Conservation (phyloP, 495 filamentous ascomycete genomes). For the Pseudotulostoma volvatum region DNA sequence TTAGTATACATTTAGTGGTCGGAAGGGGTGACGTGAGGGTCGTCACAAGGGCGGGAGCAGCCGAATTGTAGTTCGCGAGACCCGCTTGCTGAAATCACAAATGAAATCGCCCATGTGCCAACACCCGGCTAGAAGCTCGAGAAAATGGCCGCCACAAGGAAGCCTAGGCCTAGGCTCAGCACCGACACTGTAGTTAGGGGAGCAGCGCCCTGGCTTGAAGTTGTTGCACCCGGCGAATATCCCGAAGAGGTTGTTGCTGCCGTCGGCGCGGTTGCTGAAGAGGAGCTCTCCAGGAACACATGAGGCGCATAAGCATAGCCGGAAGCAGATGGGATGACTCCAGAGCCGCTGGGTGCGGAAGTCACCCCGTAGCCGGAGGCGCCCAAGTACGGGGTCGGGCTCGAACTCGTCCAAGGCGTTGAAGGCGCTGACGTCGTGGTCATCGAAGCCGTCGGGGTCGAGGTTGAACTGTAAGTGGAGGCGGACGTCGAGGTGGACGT, state of each 20-base stretch:
- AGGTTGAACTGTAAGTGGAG: slow-evolving; percentile 5
- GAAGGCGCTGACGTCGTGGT: slow-evolving; percentile 6
- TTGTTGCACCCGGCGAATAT: slow-evolving; percentile 6
- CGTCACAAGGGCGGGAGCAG: background rate
- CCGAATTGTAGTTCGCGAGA: background rate
- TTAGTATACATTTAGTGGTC: background rate
- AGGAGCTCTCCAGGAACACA: slow-evolving; percentile 16
- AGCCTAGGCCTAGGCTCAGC: slow-evolving; percentile 14
- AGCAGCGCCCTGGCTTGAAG: slow-evolving; percentile 9
- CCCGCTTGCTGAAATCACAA: background rate
- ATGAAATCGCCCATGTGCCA: background rate
- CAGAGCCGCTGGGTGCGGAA: slow-evolving; percentile 10
- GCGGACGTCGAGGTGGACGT: slow-evolving; percentile 8
- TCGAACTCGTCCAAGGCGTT: slow-evolving; percentile 11
- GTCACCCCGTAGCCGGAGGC: slow-evolving; percentile 3
- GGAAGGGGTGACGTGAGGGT: background rate
- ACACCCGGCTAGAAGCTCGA: background rate
- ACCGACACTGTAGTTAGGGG: slow-evolving; percentile 12
- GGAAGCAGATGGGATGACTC: slow-evolving; percentile 3
- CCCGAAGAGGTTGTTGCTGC: slow-evolving; percentile 5
- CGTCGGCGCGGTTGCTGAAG: slow-evolving; percentile 10
- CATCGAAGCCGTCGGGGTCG: slow-evolving; percentile 5
- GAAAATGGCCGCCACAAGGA: slow-evolving; percentile 4
- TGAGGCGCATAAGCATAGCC: slow-evolving; percentile 21
- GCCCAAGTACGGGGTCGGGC: slow-evolving; percentile 9